A percentile compares a stretch with the other conserved stretches of the same genome.
phyloP scores from a whole-genome alignment of 2,329 filamentous ascomycete genomes.

The Ascocoryne sarcoides region DNA sequence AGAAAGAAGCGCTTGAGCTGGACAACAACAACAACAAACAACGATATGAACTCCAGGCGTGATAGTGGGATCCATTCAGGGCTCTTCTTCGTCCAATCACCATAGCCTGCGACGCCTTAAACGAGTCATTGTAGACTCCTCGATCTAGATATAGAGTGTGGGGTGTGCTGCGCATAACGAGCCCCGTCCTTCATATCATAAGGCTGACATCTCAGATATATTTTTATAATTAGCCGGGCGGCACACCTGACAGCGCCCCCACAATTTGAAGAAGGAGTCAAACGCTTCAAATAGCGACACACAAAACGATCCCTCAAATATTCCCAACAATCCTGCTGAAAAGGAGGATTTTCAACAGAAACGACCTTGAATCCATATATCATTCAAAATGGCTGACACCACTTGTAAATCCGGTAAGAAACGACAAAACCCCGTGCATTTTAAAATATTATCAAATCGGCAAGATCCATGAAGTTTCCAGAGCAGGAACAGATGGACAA shows the following conservation, averaged over 20 bases:
- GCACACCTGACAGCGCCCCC: background rate
- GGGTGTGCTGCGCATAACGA: background rate
- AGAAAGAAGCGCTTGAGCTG: too few species aligned
- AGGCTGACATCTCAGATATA: background rate
- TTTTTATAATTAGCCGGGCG: background rate
- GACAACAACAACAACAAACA: too few species aligned
- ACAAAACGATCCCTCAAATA: background rate
- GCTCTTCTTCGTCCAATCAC: too few species aligned
- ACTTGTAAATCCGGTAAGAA: background rate
- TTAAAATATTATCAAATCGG: background rate
- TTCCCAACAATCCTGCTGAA: background rate
- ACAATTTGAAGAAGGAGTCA: background rate
- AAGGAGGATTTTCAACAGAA: too few species aligned
- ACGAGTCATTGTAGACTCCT: too few species aligned
- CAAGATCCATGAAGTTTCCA: background rate
- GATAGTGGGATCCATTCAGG: too few species aligned
- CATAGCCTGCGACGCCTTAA: too few species aligned
- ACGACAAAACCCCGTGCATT: background rate
- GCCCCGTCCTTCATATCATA: background rate
- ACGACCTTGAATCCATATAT: background rate
- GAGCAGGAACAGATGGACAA: background rate
- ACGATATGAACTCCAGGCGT: too few species aligned
- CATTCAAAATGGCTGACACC: background rate
- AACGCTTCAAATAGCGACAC: background rate
- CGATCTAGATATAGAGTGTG: too few species aligned